Evolutionary conservation across 257 asterid species (phyloP), one percentile per base, ranked within the genome.

Genomic region (Rhazya stricta): DNA sequence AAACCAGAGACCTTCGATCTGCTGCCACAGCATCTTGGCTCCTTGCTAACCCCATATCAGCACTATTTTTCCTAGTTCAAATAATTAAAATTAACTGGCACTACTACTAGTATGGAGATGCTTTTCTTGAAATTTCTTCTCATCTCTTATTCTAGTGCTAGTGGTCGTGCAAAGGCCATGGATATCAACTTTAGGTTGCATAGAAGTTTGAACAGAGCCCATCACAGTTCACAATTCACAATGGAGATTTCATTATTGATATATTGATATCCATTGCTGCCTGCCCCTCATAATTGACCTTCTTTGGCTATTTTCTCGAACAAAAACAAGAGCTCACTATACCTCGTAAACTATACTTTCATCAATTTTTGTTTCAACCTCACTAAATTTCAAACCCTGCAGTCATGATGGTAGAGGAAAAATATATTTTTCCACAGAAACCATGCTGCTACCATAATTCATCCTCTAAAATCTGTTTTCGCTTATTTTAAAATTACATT

Each of bases 1-100:
- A 58, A 60, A 29, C 23, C 12, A 60, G 58, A 46, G 0, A 43
- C 81, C 77, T 80, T 45, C 84, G 87, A 81, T 85, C 85, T 78
- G 82, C 72, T 77, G 84, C 87, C 25, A n/a, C 37, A 45, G 27
- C 27, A 25, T 13, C 51, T 53, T 70, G 46, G 16, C 73, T 37
- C 51, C 51, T 69, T 41, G 62, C 3, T 13, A 57, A 53, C 45
- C 42, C 32, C 32, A 36, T 66, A 51, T 68, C 69, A 74, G 25
- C 32, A 5, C 18, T 53, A 54, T 58, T 53, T 43, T 53, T 39
- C 43, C 43, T 1, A 39, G 43, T 39, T 9, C 43, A 39, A 39
- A 39, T 39, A 39, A 39, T 39, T 6, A 39, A 39, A 39, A 39
- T 48, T 48, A 48, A 16, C 54, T 16, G 15, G 23, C 54, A 48